phyloP scores from a whole-genome alignment of 441 rosid genomes.

The Raphanus hybrid region DNA sequence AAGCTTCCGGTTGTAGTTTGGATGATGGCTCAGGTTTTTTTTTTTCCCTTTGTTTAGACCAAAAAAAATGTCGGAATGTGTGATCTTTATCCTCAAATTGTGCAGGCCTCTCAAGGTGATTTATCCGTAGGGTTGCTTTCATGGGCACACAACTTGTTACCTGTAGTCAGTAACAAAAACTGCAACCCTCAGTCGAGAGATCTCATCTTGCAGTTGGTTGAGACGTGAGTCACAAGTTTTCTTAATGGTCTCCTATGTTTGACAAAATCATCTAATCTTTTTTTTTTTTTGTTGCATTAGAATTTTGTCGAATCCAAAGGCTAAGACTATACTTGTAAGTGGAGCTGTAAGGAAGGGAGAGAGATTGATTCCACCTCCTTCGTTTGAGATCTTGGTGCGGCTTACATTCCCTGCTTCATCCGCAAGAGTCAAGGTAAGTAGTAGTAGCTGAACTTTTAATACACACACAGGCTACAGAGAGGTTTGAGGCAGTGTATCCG shows the following conservation, averaged over 20 bases:
- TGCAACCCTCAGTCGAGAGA: constrained; percentile 82
- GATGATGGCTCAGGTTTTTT: constrained; percentile 71
- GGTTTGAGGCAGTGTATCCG: constrained; percentile 79
- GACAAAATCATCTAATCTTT: not conserved
- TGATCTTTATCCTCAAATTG: not conserved
- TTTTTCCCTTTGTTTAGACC: constrained; percentile 25
- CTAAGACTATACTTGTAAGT: not conserved
- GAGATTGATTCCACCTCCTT: not conserved
- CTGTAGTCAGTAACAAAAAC: constrained; percentile 53
- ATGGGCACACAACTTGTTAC: constrained; percentile 72
- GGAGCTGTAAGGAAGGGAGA: constrained; percentile 3
- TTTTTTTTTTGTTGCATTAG: not conserved
- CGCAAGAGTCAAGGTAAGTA: constrained; percentile 1
- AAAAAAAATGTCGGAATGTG: too few species aligned
- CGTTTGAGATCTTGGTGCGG: not conserved
- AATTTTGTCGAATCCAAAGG: not conserved
- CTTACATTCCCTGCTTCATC: not conserved
- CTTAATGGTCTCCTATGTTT: not conserved
- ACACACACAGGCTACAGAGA: constrained; percentile 78
- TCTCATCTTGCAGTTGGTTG: constrained; percentile 69
- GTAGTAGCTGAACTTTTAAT: not conserved
- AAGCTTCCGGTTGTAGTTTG: constrained; percentile 73
- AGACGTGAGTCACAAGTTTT: constrained; percentile 52
- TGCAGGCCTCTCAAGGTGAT: constrained; percentile 77
- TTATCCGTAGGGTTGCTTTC: constrained; percentile 67